Percentiles rank a stretch among this genome's conserved stretches.
phyloP scores from a whole-genome alignment of 139 green algal genomes.

The Auxenochlorella pyrenoidosa region DNA sequence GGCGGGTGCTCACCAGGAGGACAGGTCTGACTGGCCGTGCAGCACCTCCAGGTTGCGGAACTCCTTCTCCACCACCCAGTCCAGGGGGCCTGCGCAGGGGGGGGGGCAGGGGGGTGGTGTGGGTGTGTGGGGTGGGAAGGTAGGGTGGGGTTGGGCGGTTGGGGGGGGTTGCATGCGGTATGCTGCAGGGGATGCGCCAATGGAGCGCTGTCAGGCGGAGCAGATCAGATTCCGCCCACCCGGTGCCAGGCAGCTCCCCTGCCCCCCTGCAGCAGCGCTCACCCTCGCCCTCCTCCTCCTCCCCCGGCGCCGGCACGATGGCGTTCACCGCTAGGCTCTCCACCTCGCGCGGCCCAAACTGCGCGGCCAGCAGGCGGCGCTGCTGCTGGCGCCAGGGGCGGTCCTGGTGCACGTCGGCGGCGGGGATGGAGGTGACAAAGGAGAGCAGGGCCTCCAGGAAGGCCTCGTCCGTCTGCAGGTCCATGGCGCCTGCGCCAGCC shows the following conservation, averaged over 20 bases:
- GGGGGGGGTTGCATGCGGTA: no score
- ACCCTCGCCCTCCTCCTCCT: constrained; percentile 30
- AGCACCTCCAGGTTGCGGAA: constrained; percentile 68
- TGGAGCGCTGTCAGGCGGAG: no score
- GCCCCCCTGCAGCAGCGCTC: not conserved
- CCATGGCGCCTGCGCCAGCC: constrained; percentile 4
- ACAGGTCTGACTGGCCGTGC: constrained; percentile 76
- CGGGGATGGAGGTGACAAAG: constrained; percentile 77
- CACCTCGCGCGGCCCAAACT: constrained; percentile 68
- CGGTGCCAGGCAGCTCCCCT: no score
- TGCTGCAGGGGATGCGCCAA: no score
- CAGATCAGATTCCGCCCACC: not conserved
- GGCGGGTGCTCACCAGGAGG: constrained; percentile 54
- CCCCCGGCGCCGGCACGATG: constrained; percentile 38
- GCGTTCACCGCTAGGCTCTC: constrained; percentile 60
- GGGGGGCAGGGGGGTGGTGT: not conserved
- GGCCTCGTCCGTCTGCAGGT: constrained; percentile 66
- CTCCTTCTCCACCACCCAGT: constrained; percentile 72
- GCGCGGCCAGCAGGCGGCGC: constrained; percentile 59
- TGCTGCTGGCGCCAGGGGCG: constrained; percentile 72
- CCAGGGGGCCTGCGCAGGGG: constrained; percentile 40
- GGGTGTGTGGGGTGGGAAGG: no score
- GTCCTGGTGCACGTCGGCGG: constrained; percentile 78
- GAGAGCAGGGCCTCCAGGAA: constrained; percentile 82
- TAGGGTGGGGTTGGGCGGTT: no score